Conservation (phyloP, 768 basidiomycete species). For the Mycena indigotica region DNA sequence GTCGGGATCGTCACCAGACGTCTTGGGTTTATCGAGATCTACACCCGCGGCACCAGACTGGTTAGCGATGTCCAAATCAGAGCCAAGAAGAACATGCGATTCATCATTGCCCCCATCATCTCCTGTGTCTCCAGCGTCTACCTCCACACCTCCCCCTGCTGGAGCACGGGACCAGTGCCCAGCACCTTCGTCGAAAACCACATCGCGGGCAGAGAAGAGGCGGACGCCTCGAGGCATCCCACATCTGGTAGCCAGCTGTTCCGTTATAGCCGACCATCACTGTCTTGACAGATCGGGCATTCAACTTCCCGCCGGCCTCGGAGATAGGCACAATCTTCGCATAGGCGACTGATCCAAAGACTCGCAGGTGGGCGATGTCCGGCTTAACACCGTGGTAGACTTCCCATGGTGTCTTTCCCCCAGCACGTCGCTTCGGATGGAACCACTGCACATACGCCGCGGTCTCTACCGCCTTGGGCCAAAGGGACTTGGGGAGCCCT, state of each 20-base stretch:
- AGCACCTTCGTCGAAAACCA: conserved; percentile 29
- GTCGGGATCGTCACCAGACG: not conserved
- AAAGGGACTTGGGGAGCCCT: conserved; percentile 24
- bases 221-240: conserved; percentile 11
- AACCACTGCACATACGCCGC: conserved; percentile 25
- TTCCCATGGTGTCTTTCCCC: conserved; percentile 21
- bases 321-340: conserved; percentile 23
- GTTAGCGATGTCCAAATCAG: not conserved
- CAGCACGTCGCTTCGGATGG: conserved; percentile 1
- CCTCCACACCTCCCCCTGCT: conserved; percentile 8
- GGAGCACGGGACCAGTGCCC: conserved; percentile 7
- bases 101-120: not conserved
- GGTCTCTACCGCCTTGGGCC: conserved; percentile 17
- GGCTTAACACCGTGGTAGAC: conserved; percentile 22
- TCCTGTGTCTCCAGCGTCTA: conserved; percentile 4
- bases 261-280: conserved; percentile 28
- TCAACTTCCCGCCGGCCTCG: conserved; percentile 16
- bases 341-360: conserved; percentile 35
- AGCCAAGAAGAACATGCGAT: conserved; percentile 7
- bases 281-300: conserved; percentile 21
- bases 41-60: too few species aligned
- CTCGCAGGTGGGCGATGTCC: conserved; percentile 31
- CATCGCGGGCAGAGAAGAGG: conserved; percentile 22
- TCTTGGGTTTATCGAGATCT: too few species aligned
- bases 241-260: conserved; percentile 23